Base-by-base conservation (phyloP, 2,329 filamentous ascomycete genomes). In the Alternaria sp. region DNA sequence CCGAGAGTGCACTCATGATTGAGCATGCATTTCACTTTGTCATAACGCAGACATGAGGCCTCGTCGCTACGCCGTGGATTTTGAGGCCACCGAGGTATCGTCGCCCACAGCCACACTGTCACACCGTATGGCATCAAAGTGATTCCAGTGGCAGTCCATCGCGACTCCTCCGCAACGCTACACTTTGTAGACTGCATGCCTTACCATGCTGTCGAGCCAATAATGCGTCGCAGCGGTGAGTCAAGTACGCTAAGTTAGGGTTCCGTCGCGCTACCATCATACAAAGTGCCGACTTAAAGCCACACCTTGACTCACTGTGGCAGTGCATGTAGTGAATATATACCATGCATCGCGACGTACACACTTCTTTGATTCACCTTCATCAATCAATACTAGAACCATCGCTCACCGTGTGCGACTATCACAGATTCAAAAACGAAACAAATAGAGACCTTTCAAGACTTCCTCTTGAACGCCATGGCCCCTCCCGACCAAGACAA, bases 301-400 rank as follows among this genome's bases (percentile, higher is more conserved):
- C 51, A 48, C 30, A n/a, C 43, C 24, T 28, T 48, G 51, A 48
- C 38, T 51, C 51, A 54, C 51, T 49, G 51, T 51, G 44, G 39
- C 51, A 44, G 18, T 41, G 42, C 34, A 24, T n/a, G 39, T 28
- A 20, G 14, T 39, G 39, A 7, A n/a, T 39, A 30, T 44, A 28
- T 51, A 54, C 28, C 16, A 38, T 28, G 14, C 11, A 24, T 36
- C 36, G 26, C 30, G 30, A 11, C 3, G 1, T 26, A 18, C 18
- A 16, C 7, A 16, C 32, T 9, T 32, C 18, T 14, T 5, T 5
- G 14, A 36, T 11, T 5, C 12, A 34, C 1, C n/a, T 30, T 14
- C 32, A n/a, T n/a, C 18, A 22, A 1, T 18, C 16, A 12, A 3
- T 3, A 32, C 3, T 28, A 34, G 28, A 20, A 34, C 14, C 18